Evolutionary conservation across 2,329 filamentous ascomycete species (phyloP).

Genomic region (Ambrosiella cleistominuta): DNA sequence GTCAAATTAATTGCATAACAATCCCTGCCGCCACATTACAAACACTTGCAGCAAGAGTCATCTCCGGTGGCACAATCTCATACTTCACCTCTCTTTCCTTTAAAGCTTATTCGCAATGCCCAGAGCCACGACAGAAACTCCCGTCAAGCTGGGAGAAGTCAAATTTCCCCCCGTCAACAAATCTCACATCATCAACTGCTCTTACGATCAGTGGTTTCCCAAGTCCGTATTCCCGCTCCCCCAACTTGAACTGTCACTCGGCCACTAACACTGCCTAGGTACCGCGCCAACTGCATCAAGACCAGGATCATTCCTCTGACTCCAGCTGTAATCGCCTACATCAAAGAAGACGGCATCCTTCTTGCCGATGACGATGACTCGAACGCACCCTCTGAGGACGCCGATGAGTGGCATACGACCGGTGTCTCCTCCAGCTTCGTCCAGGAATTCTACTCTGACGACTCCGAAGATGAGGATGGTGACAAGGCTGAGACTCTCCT

Average conservation of each 20-base stretch:
- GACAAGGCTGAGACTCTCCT: constrained; percentile 19
- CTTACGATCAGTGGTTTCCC: constrained; percentile 82
- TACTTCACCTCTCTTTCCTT: not conserved
- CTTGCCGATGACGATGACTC: constrained; percentile 49
- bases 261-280: constrained; percentile 25
- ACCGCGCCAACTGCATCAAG: constrained; percentile 66
- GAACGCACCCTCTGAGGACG: constrained; percentile 27
- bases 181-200: constrained; percentile 83
- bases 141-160: constrained; percentile 19
- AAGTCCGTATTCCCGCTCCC: constrained; percentile 28
- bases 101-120: constrained; percentile 2
- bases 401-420: constrained; percentile 30
- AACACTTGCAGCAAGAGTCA: not conserved
- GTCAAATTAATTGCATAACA: not conserved
- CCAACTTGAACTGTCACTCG: constrained; percentile 10
- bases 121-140: not conserved
- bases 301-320: constrained; percentile 69
- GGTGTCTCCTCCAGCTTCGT: constrained; percentile 16
- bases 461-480: constrained; percentile 24
- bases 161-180: constrained; percentile 71
- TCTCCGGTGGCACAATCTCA: not conserved
- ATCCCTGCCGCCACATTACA: not conserved
- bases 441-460: constrained; percentile 28
- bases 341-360: constrained; percentile 82
- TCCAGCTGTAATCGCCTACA: constrained; percentile 61